These are phyloP conservation scores for Roridomyces roridus DNA, from an alignment of 768 basidiomycete species.

Conservation along the genomic window DNA sequence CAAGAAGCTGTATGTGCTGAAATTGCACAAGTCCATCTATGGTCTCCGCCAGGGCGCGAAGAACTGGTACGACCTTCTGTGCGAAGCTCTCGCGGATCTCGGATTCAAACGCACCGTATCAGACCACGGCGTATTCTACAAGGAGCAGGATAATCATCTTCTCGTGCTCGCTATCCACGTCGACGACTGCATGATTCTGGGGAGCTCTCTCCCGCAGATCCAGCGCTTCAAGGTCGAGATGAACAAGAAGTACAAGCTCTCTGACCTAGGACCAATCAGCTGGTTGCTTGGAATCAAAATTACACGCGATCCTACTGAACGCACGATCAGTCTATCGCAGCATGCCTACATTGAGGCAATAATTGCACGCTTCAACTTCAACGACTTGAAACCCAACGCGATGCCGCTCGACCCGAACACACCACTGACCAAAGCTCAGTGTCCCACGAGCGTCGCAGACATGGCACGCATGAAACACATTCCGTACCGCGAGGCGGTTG, in stretches of 20 bases:
- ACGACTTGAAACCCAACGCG: conserved; percentile 27
- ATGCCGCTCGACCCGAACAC: conserved; percentile 32
- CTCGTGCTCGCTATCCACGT: conserved; percentile 34
- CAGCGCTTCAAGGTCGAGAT: conserved; percentile 24
- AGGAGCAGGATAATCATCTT: conserved; percentile 11
- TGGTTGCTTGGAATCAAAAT: conserved; percentile 41
- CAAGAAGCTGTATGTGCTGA: conserved; percentile 6
- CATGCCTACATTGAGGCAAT: conserved; percentile 34
- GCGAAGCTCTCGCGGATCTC: conserved; percentile 26
- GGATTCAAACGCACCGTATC: conserved; percentile 24
- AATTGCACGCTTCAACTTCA: conserved; percentile 28
- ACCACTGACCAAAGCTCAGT: conserved; percentile 10
- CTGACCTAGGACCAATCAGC: conserved; percentile 25
- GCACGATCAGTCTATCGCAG: conserved; percentile 37
- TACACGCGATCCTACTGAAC: conserved; percentile 23
- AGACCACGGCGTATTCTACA: conserved; percentile 33
- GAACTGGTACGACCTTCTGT: conserved; percentile 35
- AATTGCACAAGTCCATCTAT: conserved; percentile 34
- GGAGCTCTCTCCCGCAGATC: conserved; percentile 12
- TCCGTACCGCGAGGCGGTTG: conserved; percentile 33
- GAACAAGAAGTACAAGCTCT: conserved; percentile 11
- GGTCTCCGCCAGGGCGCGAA: conserved; percentile 37
- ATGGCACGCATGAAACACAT: conserved; percentile 18
- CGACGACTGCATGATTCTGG: conserved; percentile 30
- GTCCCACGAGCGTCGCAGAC: neutral